Evolutionary conservation across 805 yeast species (phyloP).

Genomic region (Pichia membranifaciens): DNA sequence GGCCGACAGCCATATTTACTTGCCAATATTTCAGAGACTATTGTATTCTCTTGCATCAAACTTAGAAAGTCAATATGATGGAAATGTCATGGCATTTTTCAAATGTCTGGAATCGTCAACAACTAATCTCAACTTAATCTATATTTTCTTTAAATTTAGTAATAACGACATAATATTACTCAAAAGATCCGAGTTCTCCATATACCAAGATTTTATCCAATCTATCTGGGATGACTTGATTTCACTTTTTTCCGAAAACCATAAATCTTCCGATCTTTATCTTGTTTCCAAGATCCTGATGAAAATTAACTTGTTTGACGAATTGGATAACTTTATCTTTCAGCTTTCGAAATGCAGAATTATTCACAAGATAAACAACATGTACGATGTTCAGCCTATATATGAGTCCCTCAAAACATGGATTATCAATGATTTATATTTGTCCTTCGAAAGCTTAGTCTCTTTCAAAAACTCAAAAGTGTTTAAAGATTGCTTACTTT

Average conservation of each 20-base stretch:
- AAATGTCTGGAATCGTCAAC: slow-evolving; percentile 8
- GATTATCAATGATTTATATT: slow-evolving; percentile 36
- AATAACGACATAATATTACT: slow-evolving; percentile 6
- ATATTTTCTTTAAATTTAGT: slow-evolving; percentile 8
- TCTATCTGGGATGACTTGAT: slow-evolving; percentile 5
- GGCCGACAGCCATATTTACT: neutral
- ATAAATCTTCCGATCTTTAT: slow-evolving; percentile 6
- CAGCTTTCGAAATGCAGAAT: slow-evolving; percentile 35
- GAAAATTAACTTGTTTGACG: slow-evolving; percentile 20
- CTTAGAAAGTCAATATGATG: slow-evolving; percentile 16
- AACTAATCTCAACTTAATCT: slow-evolving; percentile 5
- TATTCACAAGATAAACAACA: slow-evolving; percentile 12
- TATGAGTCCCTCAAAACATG: slow-evolving; percentile 32
- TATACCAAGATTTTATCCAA: slow-evolving; percentile 10
- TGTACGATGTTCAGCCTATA: slow-evolving; percentile 23
- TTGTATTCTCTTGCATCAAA: slow-evolving; percentile 1
- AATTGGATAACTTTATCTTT: slow-evolving; percentile 29
- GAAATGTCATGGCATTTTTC: slow-evolving; percentile 3
- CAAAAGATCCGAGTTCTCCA: slow-evolving; percentile 12
- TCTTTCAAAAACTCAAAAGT: slow-evolving; percentile 3
- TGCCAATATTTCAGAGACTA: slow-evolving; percentile 8
- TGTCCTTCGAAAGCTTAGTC: slow-evolving; percentile 18
- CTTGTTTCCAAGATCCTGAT: slow-evolving; percentile 18
- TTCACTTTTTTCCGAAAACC: neutral
- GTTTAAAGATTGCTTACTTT: slow-evolving; percentile 16